Base-by-base conservation (phyloP, 306 rosid genomes). In the Casuarina cunninghamiana region DNA sequence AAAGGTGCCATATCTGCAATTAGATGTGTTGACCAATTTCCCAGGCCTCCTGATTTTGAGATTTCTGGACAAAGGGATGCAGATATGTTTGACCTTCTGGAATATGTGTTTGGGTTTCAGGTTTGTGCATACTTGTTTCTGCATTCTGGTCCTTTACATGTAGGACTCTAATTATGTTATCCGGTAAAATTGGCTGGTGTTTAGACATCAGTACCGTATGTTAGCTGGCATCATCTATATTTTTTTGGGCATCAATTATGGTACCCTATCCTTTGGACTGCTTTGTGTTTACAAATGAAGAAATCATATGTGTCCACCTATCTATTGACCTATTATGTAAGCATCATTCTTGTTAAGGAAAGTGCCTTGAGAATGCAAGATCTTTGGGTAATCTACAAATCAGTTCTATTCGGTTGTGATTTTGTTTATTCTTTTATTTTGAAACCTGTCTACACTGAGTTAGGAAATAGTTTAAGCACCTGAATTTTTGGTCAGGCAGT, bases 81-180 rank as follows among this genome's bases (percentile, higher is more conserved):
- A 38, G 98, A 95, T 85, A 87, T 92, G 93, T 95, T 95, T 75
- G 97, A 95, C 81, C 97, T 92, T 79, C 82, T 95, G 83, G 97
- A 95, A 88, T 87, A 51, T 79, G 92, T 83, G 71, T 95, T 95
- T 71, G 98, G 98, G 53, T 95, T 95, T 75, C 98, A 95, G 98
- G 98, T 95, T 81, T 83, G 93, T 70, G 32, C 60, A 44, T 72
- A 54, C 17, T 69, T 79, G 7, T 41, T 70, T 69, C 53, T 72
- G 45, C 21, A 73, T 41, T 66, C 19, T 16, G 19, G 38, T 54
- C 62, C 76, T 75, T 81, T 50, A 78, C 77, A 69, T 85, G 44
- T 78, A 53, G 71, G 50, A 55, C 50, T 74, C 55, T 70, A 62
- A 68, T 79, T 79, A 61, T 55, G 70, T 41, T 63, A 35, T 80